phyloP scores from a whole-genome alignment of 2,329 filamentous ascomycete species.

The Pochonia chlamydosporia region DNA sequence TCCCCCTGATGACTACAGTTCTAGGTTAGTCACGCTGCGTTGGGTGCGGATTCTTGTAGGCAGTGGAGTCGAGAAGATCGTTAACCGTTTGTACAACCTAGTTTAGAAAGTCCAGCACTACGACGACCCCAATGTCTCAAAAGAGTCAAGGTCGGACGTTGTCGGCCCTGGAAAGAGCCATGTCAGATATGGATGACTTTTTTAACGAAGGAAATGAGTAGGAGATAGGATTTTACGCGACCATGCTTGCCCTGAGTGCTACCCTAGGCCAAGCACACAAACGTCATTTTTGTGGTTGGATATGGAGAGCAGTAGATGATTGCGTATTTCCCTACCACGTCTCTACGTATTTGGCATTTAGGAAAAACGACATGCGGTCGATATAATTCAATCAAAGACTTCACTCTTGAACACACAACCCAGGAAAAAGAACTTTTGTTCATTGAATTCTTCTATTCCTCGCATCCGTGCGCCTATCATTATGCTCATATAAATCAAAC shows the following conservation, averaged over 20 bases:
- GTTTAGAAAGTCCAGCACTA: not conserved
- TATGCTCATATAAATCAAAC: constrained; percentile 19
- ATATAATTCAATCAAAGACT: not conserved
- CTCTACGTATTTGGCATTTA: no score
- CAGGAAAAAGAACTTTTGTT: not conserved
- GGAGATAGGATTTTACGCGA: not conserved
- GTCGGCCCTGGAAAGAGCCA: not conserved
- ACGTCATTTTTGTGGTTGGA: no score
- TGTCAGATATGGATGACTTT: constrained; percentile 1
- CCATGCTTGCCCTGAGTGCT: not conserved
- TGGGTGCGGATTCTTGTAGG: not conserved
- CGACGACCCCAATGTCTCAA: not conserved
- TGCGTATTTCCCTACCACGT: no score
- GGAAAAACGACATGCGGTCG: not conserved
- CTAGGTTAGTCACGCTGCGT: not conserved
- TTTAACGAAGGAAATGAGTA: not conserved
- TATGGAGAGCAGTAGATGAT: no score
- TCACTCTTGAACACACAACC: not conserved
- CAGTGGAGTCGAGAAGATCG: not conserved
- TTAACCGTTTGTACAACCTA: not conserved
- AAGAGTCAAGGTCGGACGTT: not conserved
- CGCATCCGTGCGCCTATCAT: constrained; percentile 24
- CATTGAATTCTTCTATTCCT: not conserved
- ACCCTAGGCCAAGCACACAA: not conserved
- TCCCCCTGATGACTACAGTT: not conserved